Evolutionary conservation across 106 monocot species (phyloP).

Genomic region (Chionographis japonica): DNA sequence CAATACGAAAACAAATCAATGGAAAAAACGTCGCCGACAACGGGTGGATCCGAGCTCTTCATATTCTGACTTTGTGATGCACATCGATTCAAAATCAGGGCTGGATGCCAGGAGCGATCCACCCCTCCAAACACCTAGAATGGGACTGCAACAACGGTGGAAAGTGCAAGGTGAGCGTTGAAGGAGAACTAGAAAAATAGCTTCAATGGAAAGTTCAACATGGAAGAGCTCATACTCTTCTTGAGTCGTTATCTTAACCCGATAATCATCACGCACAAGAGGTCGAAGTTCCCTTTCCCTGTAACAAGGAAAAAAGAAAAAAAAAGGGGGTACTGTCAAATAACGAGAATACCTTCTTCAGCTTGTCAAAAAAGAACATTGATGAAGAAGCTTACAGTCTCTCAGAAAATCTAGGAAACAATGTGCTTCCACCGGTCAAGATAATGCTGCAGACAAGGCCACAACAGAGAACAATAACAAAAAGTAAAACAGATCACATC

Average conservation of each 20-base stretch:
- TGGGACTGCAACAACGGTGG: constrained; percentile 36
- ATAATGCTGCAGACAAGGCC: constrained; percentile 66
- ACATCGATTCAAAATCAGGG: constrained; percentile 96
- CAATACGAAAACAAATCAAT: constrained; percentile 21
- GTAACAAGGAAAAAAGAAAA: constrained; percentile 11
- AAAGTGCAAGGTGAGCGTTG: background rate
- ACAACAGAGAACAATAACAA: background rate
- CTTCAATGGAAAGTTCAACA: background rate
- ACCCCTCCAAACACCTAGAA: constrained; percentile 91
- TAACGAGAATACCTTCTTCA: background rate
- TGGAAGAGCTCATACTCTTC: constrained; percentile 42
- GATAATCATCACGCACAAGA: constrained; percentile 64
- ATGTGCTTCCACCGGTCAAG: constrained; percentile 88
- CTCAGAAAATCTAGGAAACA: constrained; percentile 80
- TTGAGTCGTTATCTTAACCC: constrained; percentile 75
- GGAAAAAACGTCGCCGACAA: constrained; percentile 72
- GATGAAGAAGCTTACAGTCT: constrained; percentile 62
- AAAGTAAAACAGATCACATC: background rate
- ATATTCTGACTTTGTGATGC: constrained; percentile 83
- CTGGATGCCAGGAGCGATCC: constrained; percentile 88
- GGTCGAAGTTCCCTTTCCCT: constrained; percentile 86
- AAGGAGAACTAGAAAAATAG: background rate
- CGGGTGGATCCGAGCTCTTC: constrained; percentile 88
- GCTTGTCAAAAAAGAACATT: background rate
- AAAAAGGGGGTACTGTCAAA: background rate